Conservation (phyloP, 345 rosid species). For the Eucalyptus globulus region DNA sequence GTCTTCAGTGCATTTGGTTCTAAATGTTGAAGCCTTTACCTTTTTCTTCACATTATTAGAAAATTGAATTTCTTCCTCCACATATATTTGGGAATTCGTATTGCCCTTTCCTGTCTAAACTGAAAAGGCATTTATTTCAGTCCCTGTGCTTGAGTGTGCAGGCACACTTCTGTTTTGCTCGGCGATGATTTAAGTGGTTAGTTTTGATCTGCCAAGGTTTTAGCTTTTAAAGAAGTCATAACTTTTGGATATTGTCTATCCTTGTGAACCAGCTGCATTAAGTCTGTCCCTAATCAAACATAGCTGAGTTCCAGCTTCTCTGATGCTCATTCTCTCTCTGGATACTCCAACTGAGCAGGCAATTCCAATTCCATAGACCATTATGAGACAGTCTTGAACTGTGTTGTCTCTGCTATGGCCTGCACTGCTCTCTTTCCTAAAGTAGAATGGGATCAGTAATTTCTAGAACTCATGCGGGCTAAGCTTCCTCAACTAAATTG, state of each 20-base stretch:
- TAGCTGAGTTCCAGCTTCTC: neutral
- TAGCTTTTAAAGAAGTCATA: neutral
- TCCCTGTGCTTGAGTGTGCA: neutral
- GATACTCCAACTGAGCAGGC: neutral
- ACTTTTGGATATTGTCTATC: neutral
- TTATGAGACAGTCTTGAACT: neutral
- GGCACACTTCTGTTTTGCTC: neutral
- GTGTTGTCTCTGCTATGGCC: neutral
- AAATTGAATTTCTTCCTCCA: neutral
- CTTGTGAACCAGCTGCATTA: neutral
- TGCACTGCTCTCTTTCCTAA: neutral
- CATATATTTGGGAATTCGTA: neutral
- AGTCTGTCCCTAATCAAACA: neutral
- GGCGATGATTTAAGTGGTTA: neutral
- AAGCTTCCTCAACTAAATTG: neutral
- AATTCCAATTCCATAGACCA: neutral
- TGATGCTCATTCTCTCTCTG: neutral
- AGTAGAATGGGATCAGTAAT: neutral
- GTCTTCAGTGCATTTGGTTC: neutral
- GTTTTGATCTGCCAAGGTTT: neutral
- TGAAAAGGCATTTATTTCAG: neutral
- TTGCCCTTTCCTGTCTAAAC: neutral
- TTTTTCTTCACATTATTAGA: neutral
- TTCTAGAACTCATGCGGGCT: neutral
- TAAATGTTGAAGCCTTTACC: neutral